Evolutionary conservation across 2,329 filamentous ascomycete genomes (phyloP).

Genomic region (Phialemoniopsis sp.): DNA sequence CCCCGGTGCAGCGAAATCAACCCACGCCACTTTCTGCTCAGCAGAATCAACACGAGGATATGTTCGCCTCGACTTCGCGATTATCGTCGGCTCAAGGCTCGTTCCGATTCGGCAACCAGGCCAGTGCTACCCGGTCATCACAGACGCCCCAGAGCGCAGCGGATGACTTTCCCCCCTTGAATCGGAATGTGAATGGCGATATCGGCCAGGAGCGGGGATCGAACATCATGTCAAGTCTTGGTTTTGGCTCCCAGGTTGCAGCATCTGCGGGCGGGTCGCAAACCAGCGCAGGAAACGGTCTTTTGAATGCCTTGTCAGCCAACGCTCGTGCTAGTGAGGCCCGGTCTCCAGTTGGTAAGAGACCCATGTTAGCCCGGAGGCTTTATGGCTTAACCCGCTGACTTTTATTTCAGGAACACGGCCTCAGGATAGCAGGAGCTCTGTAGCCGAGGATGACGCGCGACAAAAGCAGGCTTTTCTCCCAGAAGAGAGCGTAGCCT

Average conservation of each 20-base stretch:
- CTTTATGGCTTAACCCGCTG: conserved; percentile 22
- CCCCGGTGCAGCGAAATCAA: conserved; percentile 43
- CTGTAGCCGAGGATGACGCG: conserved; percentile 34
- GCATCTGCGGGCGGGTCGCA: conserved; percentile 30
- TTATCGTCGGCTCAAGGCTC: conserved; percentile 36
- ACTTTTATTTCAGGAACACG: conserved; percentile 28
- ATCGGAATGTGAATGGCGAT: conserved; percentile 52
- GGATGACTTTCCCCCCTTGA: conserved; percentile 62
- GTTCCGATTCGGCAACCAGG: conserved; percentile 51
- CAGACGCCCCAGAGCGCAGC: conserved; percentile 43
- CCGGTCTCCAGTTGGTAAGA: conserved; percentile 42
- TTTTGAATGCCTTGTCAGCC: conserved; percentile 61
- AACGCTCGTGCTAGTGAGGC: conserved; percentile 46
- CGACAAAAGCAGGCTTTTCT: conserved; percentile 40
- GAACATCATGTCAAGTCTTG: conserved; percentile 48
- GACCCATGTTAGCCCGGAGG: conserved; percentile 10
- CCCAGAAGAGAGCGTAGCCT: conserved; percentile 34
- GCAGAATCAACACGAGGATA: conserved; percentile 43
- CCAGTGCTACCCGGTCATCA: conserved; percentile 32
- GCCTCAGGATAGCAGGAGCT: conserved; percentile 37
- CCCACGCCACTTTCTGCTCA: conserved; percentile 46
- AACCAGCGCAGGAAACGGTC: conserved; percentile 51
- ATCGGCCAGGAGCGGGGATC: conserved; percentile 50
- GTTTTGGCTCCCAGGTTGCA: conserved; percentile 45
- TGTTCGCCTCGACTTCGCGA: conserved; percentile 33